Evolutionary conservation across 2,329 filamentous ascomycete genomes (phyloP).

Genomic region (Zymoseptoria brevis): DNA sequence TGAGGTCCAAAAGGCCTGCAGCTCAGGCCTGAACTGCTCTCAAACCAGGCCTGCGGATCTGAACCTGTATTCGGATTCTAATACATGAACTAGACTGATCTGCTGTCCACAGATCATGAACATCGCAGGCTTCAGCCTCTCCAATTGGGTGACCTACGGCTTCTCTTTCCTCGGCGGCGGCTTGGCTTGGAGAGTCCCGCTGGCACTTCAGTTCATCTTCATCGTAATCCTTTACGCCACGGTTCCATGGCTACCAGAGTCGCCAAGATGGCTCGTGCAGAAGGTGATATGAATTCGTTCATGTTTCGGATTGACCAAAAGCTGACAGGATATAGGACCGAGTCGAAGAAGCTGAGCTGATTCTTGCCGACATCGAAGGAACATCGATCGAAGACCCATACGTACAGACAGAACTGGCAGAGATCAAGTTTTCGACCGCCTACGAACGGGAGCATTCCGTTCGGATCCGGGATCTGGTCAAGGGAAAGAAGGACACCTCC

Average conservation of each 20-base stretch:
- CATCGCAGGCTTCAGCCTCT: constrained; percentile 43
- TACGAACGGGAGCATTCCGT: constrained; percentile 46
- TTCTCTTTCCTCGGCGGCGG: constrained; percentile 39
- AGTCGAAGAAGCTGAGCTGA: constrained; percentile 40
- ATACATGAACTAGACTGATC: background rate
- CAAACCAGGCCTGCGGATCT: background rate
- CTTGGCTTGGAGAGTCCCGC: constrained; percentile 39
- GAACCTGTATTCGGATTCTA: background rate
- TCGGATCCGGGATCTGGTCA: constrained; percentile 43
- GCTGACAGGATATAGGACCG: constrained; percentile 19
- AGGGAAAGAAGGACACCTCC: constrained; percentile 36
- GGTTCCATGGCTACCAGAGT: constrained; percentile 42
- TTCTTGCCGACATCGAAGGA: constrained; percentile 43
- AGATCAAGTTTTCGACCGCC: constrained; percentile 42
- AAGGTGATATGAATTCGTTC: constrained; percentile 15
- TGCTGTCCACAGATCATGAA: constrained; percentile 30
- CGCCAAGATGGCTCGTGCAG: constrained; percentile 41
- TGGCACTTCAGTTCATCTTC: constrained; percentile 45
- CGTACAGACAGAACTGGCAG: constrained; percentile 36
- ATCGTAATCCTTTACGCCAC: constrained; percentile 40
- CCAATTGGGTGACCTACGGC: constrained; percentile 48
- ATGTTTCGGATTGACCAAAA: background rate
- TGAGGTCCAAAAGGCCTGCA: background rate
- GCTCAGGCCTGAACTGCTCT: background rate
- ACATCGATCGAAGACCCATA: constrained; percentile 39